Evolutionary conservation across 2,329 filamentous ascomycete genomes (phyloP).

Genomic region (Parastagonospora nodorum): DNA sequence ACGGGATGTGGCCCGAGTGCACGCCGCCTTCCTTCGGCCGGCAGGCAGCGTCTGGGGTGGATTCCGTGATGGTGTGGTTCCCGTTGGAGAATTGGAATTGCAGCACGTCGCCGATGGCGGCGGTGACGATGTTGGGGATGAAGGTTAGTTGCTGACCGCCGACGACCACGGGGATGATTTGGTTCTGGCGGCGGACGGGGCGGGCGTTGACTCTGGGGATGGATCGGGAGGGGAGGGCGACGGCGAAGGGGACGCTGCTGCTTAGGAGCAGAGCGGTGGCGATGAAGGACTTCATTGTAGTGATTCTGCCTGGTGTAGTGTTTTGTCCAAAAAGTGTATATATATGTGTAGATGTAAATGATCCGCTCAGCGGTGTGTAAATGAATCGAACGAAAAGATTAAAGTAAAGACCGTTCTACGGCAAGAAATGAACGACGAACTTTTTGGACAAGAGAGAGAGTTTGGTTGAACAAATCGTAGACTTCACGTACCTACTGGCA

Average conservation of each 20-base stretch:
- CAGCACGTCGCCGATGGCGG: slow-evolving; percentile 35
- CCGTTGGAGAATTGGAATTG: slow-evolving; percentile 41
- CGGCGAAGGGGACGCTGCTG: slow-evolving; percentile 17
- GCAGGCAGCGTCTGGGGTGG: slow-evolving; percentile 29
- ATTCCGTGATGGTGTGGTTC: slow-evolving; percentile 41
- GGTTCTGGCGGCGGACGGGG: slow-evolving; percentile 26
- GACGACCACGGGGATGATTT: slow-evolving; percentile 37
- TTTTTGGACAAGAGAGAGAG: slow-evolving; percentile 4
- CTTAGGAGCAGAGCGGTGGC: slow-evolving; percentile 1
- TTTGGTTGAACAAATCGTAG: slow-evolving; percentile 1
- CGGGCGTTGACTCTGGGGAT: slow-evolving; percentile 10
- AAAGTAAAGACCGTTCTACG: slow-evolving; percentile 31
- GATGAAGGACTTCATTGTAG: slow-evolving; percentile 21
- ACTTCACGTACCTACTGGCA: neutral
- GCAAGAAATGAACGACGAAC: slow-evolving; percentile 25
- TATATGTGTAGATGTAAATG: slow-evolving; percentile 3
- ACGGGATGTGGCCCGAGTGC: slow-evolving; percentile 38
- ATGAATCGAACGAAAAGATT: slow-evolving; percentile 9
- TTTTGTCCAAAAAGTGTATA: neutral
- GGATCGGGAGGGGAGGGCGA: slow-evolving; percentile 18
- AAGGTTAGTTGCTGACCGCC: slow-evolving; percentile 38
- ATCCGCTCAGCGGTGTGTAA: slow-evolving; percentile 32
- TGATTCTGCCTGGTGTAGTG: neutral
- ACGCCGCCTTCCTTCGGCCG: slow-evolving; percentile 33
- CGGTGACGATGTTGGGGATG: slow-evolving; percentile 32